Evolutionary conservation across 495 filamentous ascomycete species (phyloP).

Genomic region (Aspergillus bridgeri): DNA sequence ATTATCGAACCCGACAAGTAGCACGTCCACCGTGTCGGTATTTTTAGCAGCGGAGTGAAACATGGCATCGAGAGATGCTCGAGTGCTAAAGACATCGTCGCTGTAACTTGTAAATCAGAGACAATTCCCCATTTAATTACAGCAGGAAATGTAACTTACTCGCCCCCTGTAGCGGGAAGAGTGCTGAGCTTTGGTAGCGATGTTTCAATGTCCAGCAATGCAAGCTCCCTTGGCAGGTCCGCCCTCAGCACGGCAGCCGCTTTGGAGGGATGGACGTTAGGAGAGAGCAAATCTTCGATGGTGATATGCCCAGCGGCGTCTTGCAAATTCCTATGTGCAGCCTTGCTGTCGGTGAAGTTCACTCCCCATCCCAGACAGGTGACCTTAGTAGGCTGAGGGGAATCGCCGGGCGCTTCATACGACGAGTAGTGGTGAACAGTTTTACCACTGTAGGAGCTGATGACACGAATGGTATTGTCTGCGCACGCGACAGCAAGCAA

Average conservation of each 20-base stretch:
- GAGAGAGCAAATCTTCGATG: slow-evolving; percentile 43
- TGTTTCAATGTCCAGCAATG: slow-evolving; percentile 73
- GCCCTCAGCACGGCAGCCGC: slow-evolving; percentile 41
- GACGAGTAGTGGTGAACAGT: slow-evolving; percentile 64
- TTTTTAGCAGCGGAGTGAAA: slow-evolving; percentile 60
- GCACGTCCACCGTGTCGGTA: slow-evolving; percentile 73
- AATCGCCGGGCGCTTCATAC: slow-evolving; percentile 21
- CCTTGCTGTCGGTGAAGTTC: slow-evolving; percentile 60
- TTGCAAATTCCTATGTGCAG: slow-evolving; percentile 39
- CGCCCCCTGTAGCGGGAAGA: slow-evolving; percentile 53
- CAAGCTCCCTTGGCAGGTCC: slow-evolving; percentile 74
- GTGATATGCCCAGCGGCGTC: slow-evolving; percentile 38
- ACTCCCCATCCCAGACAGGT: slow-evolving; percentile 71
- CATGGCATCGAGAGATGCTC: slow-evolving; percentile 66
- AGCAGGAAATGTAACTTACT: slow-evolving; percentile 22
- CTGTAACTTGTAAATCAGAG: slow-evolving; percentile 33
- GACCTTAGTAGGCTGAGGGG: slow-evolving; percentile 38
- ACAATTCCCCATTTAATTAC: no score
- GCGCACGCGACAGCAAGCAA: slow-evolving; percentile 75
- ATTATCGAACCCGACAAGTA: slow-evolving; percentile 73
- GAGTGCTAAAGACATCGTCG: slow-evolving; percentile 69
- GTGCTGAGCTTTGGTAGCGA: slow-evolving; percentile 76
- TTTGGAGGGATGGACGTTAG: slow-evolving; percentile 36
- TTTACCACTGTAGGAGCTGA: slow-evolving; percentile 74
- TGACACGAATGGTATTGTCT: slow-evolving; percentile 64